Evolutionary conservation across 1,284 basidiomycete genomes (phyloP), one percentile per base, ranked within the genome.

Genomic region (Pseudozyma pruni): DNA sequence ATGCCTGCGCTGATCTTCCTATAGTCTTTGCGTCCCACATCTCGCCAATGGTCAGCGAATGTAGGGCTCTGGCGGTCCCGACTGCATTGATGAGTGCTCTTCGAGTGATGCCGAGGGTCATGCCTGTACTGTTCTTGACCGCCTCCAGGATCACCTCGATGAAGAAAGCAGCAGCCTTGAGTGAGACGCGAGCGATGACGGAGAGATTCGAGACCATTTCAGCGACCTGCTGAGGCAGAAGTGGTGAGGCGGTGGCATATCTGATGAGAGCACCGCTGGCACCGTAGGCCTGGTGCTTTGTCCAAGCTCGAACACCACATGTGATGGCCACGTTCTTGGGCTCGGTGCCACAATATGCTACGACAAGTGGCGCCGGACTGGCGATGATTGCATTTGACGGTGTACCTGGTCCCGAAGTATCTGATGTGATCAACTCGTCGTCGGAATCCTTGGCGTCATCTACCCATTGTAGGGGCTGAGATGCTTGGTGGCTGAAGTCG

Each of bases 111-210:
- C 75, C 76, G 11, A 79, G 51, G 16, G 71, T 58, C 31, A 67
- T 49, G 4, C 72, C 66, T 2, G 76, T 79, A 44, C 59, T 48
- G 57, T 74, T 54, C 40, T 70, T 68, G 42, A 61, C 71, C 4
- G 67, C 60, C 19, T 79, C 76, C 27, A 79, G 68, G 44, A 77
- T 64, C 38, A 77, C 53, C 39, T 79, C 76, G 57, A 77, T 68
- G 50, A 79, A 76, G 52, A 79, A 77, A 19, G 76, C 73, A 5
- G 75, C 66, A n/a, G 73, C 66, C 32, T 74, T 71, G 43, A 79
- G 66, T 22, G 73, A 77, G 46, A 77, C 68, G 8, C 76, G 68
- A 16, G 75, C 75, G 10, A 75, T 44, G 39, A 75, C 50, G 39
- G 67, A 61, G 27, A 77, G 58, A 16, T 68, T 64, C 14, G 76